Evolutionary conservation across 2,329 filamentous ascomycete genomes (phyloP).

Genomic region (Xylariaceae sp.): DNA sequence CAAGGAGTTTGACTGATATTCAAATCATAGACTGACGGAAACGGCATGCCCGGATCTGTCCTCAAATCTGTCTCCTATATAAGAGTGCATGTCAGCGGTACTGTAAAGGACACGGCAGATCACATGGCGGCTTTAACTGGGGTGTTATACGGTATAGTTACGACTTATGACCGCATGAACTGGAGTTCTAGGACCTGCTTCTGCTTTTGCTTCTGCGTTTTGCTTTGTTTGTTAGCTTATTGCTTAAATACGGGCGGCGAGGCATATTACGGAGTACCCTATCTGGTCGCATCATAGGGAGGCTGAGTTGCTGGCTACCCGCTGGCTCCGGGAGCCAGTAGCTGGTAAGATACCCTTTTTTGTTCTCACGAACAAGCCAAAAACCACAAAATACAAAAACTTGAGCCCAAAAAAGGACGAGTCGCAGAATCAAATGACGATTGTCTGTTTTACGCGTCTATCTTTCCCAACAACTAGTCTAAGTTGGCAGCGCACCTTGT

Average conservation of each 20-base stretch:
- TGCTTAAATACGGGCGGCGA: neutral
- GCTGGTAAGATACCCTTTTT: constrained; percentile 30
- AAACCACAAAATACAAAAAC: neutral
- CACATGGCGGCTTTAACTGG: constrained; percentile 1
- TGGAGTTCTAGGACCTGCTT: constrained; percentile 25
- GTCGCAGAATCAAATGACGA: constrained; percentile 52
- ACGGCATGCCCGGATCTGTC: constrained; percentile 6
- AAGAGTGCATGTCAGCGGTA: constrained; percentile 6
- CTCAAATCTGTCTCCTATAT: constrained; percentile 11
- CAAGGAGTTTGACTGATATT: constrained; percentile 40
- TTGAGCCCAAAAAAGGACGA: neutral
- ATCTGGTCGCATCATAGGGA: constrained; percentile 10
- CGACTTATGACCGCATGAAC: constrained; percentile 27
- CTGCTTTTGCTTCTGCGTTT: neutral
- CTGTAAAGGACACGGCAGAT: neutral
- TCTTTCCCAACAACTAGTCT: constrained; percentile 66
- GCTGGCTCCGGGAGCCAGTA: constrained; percentile 11
- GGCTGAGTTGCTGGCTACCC: constrained; percentile 2
- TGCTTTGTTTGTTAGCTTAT: constrained; percentile 3
- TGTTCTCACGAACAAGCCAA: constrained; percentile 20
- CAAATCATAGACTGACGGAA: constrained; percentile 9
- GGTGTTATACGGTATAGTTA: constrained; percentile 18
- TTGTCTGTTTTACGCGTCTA: constrained; percentile 62
- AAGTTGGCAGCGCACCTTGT: constrained; percentile 60
- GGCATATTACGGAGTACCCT: neutral